Evolutionary conservation across 495 filamentous ascomycete species (phyloP), one percentile per base, ranked within the genome.

Genomic region (Penicillium samsonianum): DNA sequence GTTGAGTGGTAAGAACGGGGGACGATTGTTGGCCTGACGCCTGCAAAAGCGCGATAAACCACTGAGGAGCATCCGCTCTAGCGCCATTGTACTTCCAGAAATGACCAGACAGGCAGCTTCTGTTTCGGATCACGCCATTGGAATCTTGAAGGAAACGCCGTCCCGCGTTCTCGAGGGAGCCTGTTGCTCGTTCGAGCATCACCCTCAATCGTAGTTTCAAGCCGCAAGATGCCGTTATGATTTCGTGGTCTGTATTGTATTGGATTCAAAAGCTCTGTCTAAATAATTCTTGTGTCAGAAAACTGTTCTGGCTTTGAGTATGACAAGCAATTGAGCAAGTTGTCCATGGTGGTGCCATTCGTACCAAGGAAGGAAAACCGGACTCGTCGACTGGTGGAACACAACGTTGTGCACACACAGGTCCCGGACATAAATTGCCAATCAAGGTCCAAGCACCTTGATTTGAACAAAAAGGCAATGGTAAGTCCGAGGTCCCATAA

Each of bases 161-260:
- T 73, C 82, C 84, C 80, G 87, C 89, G 77, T 83, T 84, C 82
- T 92, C 84, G 73, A 92, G 81, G 78, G 84, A 88, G 77, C 83
- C 82, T 57, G 84, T 84, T 53, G 87, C 88, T 71, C 87, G 87
- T 87, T 95, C 90, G 73, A 93, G 87, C 90, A 95, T 95, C 67
- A 79, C 79, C 76, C 31, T 73, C 76, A 62, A 84, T 77, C 41
- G 78, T 72, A 45, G 72, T 70, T 53, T 71, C 59, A 60, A 67
- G 62, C 68, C 62, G 63, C 54, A 67, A 40, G 60, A 64, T 56
- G 69, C 66, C 69, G 60, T 52, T 50, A 25, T 53, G 44, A 40
- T 53, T 61, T 43, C 26, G 56, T 35, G 37, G 57, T 57, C 52
- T 51, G 64, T 65, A 68, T 62, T 65, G 67, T 76, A 69, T 71